Conservation (phyloP, 768 basidiomycete genomes). For the Pleurotus tuber-regium region DNA sequence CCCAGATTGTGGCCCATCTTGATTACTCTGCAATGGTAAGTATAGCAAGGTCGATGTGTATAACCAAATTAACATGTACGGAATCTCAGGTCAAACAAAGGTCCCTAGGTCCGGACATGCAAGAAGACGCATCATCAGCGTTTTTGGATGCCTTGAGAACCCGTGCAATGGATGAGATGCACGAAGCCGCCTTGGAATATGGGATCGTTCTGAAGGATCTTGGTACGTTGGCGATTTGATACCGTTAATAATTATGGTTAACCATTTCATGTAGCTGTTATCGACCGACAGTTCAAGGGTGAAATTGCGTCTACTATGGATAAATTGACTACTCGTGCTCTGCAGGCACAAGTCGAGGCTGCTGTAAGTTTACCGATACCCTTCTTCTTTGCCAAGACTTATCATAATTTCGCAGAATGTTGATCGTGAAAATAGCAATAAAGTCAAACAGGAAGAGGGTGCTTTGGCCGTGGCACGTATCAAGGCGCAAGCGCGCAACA, state of each 20-base stretch:
- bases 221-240: conserved; percentile 33
- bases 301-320: conserved; percentile 86
- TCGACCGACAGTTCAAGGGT: conserved; percentile 86
- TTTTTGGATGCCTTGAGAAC: conserved; percentile 82
- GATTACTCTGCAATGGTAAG: conserved; percentile 45
- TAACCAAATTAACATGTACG: no score
- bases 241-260: neutral
- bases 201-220: conserved; percentile 83
- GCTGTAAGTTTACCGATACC: conserved; percentile 50
- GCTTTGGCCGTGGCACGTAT: conserved; percentile 73
- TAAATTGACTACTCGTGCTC: conserved; percentile 73
- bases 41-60: no score
- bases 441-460: conserved; percentile 84
- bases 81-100: conserved; percentile 68
- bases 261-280: conserved; percentile 53
- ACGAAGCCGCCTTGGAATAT: conserved; percentile 77
- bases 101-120: conserved; percentile 71
- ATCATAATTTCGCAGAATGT: conserved; percentile 54
- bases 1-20: conserved; percentile 82
- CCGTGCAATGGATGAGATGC: conserved; percentile 86
- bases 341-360: conserved; percentile 87
- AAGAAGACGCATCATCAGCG: conserved; percentile 72
- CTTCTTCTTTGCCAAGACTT: neutral
- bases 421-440: conserved; percentile 84
- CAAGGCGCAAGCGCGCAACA: conserved; percentile 62